Percentiles rank a stretch among this genome's conserved stretches.
Evolutionary conservation across 2,329 filamentous ascomycete genomes (phyloP).

Genomic region (Alternaria sp.): DNA sequence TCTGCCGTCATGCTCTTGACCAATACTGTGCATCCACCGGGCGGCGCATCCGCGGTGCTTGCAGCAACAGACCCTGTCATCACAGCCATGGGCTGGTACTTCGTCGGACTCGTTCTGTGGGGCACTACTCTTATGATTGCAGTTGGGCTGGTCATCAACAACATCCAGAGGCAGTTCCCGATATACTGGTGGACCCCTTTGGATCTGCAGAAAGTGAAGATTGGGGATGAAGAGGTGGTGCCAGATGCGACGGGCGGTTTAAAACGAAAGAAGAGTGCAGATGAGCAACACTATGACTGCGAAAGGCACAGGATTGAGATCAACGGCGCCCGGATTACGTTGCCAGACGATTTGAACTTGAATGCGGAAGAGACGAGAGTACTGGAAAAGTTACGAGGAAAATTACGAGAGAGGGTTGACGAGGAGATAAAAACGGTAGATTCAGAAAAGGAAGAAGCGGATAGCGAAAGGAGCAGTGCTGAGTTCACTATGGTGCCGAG

Average conservation of each 20-base stretch:
- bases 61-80: conserved; percentile 51
- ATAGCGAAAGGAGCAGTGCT: conserved; percentile 29
- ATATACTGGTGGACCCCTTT: conserved; percentile 58
- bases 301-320: conserved; percentile 39
- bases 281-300: conserved; percentile 22
- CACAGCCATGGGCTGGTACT: conserved; percentile 55
- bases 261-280: conserved; percentile 23
- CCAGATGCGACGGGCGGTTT: conserved; percentile 27
- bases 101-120: conserved; percentile 52
- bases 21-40: conserved; percentile 58
- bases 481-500: conserved; percentile 31
- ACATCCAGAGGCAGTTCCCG: conserved; percentile 56
- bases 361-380: conserved; percentile 45
- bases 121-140: conserved; percentile 52
- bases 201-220: conserved; percentile 38
- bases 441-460: conserved; percentile 9
- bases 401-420: conserved; percentile 32
- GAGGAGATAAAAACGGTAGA: conserved; percentile 1
- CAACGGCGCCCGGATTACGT: conserved; percentile 33
- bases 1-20: conserved; percentile 56
- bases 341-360: conserved; percentile 47
- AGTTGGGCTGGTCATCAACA: conserved; percentile 54
- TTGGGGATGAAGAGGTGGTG: conserved; percentile 32
- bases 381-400: conserved; percentile 43
- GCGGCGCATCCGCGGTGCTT: conserved; percentile 57